Evolutionary conservation across 2,329 filamentous ascomycete species (phyloP), one percentile per base, ranked within the genome.

Genomic region (Cladosporium sp.): DNA sequence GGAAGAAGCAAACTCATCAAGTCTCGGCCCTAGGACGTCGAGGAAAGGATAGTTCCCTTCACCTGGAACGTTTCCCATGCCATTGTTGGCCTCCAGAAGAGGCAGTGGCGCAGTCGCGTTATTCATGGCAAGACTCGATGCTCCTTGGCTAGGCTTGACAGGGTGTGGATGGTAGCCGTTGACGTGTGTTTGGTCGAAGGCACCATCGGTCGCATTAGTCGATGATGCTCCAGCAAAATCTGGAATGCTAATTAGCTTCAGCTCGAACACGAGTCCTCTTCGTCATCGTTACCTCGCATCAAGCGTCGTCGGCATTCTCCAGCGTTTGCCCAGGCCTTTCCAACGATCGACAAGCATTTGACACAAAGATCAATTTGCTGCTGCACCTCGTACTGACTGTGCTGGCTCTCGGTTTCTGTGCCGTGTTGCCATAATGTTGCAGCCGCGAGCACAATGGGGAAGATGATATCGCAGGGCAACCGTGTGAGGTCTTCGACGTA

Each of bases 401-500:
- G 31, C 6, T 40, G 32, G 6, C 38, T 32, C 7, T 3, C 41
- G 18, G 37, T 33, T 10, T 50, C 48, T 31, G 16, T 31, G 2
- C 40, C 32, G n/a, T 43, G 33, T 37, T 50, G 48, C 48, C 48
- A 50, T 14, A 50, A n/a, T 6, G 48, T 50, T 16, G 40, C 48
- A 14, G 48, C 48, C 9, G 32, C 48, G 14, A 50, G 31, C 4
- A 50, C 48, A 22, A 50, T 43, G 1, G 48, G 48, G 37, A 50
- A 50, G 9, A 50, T 50, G 32, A 50, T 33, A 35, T 50, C 48
- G 40, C 38, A 42, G n/a, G 48, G 48, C 19, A 50, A 16, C 32
- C 40, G 48, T n/a, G 22, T 19, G 13, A 50, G 48, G n/a, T 50
- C 48, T 11, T 50, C 48, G 11, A 50, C 48, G 22, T 50, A 50